These are phyloP conservation scores for Oryza glumipatula DNA, from an alignment of 176 grass and related monocot genomes.

Conservation along the genomic window DNA sequence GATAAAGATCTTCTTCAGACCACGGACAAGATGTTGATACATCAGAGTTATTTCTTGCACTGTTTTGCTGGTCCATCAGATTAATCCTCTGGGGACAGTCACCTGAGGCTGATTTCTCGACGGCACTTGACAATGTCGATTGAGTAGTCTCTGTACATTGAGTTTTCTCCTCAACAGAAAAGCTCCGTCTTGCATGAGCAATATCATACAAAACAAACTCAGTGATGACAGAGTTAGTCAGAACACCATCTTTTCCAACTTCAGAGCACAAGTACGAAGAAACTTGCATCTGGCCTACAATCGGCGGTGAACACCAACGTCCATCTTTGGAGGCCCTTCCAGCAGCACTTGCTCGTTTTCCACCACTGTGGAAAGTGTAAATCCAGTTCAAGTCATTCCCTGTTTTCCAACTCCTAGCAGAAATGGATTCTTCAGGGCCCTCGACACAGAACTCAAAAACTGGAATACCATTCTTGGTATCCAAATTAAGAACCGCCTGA, in stretches of 20 bases:
- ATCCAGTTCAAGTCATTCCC: slow-evolving; percentile 72
- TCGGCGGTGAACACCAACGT: slow-evolving; percentile 50
- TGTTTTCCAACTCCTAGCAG: slow-evolving; percentile 86
- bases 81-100: slow-evolving; percentile 34
- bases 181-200: slow-evolving; percentile 65
- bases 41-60: slow-evolving; percentile 51
- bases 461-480: slow-evolving; percentile 60
- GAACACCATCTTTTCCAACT: slow-evolving; percentile 62
- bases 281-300: slow-evolving; percentile 85
- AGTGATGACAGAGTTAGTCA: slow-evolving; percentile 68
- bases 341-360: slow-evolving; percentile 59
- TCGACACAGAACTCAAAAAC: slow-evolving; percentile 64
- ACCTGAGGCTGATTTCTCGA: slow-evolving; percentile 18
- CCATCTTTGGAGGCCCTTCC: slow-evolving; percentile 63
- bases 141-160: slow-evolving; percentile 51
- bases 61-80: slow-evolving; percentile 33
- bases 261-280: slow-evolving; percentile 87
- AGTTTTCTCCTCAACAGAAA: slow-evolving; percentile 58
- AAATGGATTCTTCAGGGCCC: slow-evolving; percentile 71
- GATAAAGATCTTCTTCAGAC: slow-evolving; percentile 71
- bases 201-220: slow-evolving; percentile 89
- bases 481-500: slow-evolving; percentile 71
- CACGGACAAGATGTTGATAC: slow-evolving; percentile 73
- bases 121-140: not conserved
- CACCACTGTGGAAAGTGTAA: slow-evolving; percentile 82